Percentiles rank a stretch among this genome's conserved stretches.
These are phyloP conservation scores for Macadamia integrifolia DNA, from an alignment of 164 flowering plant genomes.

Conservation along the genomic window DNA sequence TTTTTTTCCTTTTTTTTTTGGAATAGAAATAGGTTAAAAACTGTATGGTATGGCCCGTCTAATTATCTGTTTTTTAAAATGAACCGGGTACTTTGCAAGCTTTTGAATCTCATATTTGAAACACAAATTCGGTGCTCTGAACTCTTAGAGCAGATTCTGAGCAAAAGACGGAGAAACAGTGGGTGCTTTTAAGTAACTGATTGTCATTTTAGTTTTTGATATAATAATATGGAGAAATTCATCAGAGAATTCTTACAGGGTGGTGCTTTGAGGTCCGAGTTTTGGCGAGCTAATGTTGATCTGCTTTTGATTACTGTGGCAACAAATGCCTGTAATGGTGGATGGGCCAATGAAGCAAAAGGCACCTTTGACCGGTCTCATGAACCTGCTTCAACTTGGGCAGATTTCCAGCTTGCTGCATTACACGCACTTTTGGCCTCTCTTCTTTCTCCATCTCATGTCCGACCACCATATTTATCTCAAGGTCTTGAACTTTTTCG, in stretches of 20 bases:
- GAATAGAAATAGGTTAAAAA: no score
- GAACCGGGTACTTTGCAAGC: no score
- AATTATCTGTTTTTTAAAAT: no score
- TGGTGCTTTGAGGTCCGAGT: slow-evolving; percentile 54
- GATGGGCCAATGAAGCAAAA: slow-evolving; percentile 38
- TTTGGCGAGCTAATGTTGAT: slow-evolving; percentile 56
- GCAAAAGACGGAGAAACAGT: no score
- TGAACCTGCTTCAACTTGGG: slow-evolving; percentile 27
- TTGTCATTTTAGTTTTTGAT: background rate
- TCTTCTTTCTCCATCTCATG: slow-evolving; percentile 61
- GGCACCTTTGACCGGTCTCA: slow-evolving; percentile 13
- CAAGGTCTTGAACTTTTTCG: slow-evolving; percentile 71
- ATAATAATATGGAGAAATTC: background rate
- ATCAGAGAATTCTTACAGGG: slow-evolving; percentile 37
- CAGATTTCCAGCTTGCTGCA: slow-evolving; percentile 71
- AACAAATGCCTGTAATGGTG: slow-evolving; percentile 46
- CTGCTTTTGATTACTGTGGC: slow-evolving; percentile 47
- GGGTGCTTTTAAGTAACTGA: no score
- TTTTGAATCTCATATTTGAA: no score
- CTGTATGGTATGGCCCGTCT: no score
- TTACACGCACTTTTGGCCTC: slow-evolving; percentile 73
- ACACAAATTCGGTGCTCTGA: no score
- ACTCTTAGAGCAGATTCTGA: no score
- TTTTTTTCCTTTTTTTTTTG: no score
- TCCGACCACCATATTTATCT: slow-evolving; percentile 59